These are phyloP conservation scores for Aspergillus floridensis DNA, from an alignment of 2,329 filamentous ascomycete genomes.

Conservation along the genomic window DNA sequence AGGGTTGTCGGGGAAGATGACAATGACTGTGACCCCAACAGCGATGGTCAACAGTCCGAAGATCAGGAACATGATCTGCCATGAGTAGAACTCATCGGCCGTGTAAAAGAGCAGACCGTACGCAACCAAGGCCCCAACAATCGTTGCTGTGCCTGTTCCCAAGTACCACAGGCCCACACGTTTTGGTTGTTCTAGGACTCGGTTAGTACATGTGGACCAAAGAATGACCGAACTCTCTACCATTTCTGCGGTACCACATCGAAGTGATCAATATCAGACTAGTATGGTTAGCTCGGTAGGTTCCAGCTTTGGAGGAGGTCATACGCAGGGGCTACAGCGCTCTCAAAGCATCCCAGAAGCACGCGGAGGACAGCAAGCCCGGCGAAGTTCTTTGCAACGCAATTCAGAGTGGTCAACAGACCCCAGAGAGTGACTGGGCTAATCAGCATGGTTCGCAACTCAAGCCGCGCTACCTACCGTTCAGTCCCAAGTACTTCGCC, in stretches of 20 bases:
- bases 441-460: neutral
- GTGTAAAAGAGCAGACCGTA: constrained; percentile 55
- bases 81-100: constrained; percentile 39
- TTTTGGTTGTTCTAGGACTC: constrained; percentile 53
- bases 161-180: constrained; percentile 62
- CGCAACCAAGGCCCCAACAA: constrained; percentile 54
- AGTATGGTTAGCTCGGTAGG: neutral
- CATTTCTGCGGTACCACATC: constrained; percentile 53
- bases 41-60: constrained; percentile 45
- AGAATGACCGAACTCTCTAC: constrained; percentile 9
- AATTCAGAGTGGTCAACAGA: constrained; percentile 48
- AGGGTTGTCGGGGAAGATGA: constrained; percentile 44
- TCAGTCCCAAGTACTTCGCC: constrained; percentile 52
- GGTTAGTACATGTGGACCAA: neutral
- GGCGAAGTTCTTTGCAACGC: constrained; percentile 52
- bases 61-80: constrained; percentile 52
- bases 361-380: constrained; percentile 51
- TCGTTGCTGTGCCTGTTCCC: constrained; percentile 55
- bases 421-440: constrained; percentile 44
- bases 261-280: constrained; percentile 54
- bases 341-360: constrained; percentile 55
- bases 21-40: constrained; percentile 37
- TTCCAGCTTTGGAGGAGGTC: neutral
- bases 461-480: constrained; percentile 33
- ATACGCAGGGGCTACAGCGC: constrained; percentile 51